Evolutionary conservation across 768 basidiomycete species (phyloP).

Genomic region (Exsudoporus frostii): DNA sequence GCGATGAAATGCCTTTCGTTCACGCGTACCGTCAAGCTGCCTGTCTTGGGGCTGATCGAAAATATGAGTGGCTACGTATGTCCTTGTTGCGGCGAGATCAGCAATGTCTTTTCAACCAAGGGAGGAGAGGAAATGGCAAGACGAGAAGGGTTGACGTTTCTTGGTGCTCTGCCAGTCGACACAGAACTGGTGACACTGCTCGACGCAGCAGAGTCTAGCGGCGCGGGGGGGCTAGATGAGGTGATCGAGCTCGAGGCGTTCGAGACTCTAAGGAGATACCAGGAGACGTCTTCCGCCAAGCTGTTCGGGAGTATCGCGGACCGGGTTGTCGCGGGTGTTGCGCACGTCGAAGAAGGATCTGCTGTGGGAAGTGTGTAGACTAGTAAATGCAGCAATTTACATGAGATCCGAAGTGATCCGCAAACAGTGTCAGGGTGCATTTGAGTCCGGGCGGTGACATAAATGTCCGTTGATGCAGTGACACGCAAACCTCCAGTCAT

Average conservation of each 20-base stretch:
- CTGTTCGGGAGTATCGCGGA: conserved; percentile 62
- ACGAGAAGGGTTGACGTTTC: conserved; percentile 67
- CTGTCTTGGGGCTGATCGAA: conserved; percentile 89
- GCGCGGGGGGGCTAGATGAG: conserved; percentile 17
- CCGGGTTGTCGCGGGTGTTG: conserved; percentile 36
- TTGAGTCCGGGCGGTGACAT: background rate
- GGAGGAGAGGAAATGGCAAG: conserved; percentile 88
- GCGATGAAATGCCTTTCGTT: conserved; percentile 96
- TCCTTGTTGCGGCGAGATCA: conserved; percentile 94
- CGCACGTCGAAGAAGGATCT: conserved; percentile 10
- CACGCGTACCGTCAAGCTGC: conserved; percentile 81
- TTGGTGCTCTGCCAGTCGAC: conserved; percentile 92
- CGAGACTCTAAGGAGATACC: conserved; percentile 58
- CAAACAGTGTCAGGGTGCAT: conserved; percentile 3
- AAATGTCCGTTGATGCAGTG: background rate
- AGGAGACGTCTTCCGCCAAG: conserved; percentile 62
- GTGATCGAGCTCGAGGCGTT: conserved; percentile 36
- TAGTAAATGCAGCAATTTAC: background rate
- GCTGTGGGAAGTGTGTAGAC: background rate
- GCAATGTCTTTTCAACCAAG: conserved; percentile 91
- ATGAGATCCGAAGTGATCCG: conserved; percentile 5
- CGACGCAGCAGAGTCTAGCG: conserved; percentile 55
- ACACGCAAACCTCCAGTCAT: background rate
- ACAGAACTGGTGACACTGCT: conserved; percentile 83
- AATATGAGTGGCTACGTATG: conserved; percentile 99